These are phyloP conservation scores for Podaxis sp. DNA, from an alignment of 768 basidiomycete species.

Conservation along the genomic window DNA sequence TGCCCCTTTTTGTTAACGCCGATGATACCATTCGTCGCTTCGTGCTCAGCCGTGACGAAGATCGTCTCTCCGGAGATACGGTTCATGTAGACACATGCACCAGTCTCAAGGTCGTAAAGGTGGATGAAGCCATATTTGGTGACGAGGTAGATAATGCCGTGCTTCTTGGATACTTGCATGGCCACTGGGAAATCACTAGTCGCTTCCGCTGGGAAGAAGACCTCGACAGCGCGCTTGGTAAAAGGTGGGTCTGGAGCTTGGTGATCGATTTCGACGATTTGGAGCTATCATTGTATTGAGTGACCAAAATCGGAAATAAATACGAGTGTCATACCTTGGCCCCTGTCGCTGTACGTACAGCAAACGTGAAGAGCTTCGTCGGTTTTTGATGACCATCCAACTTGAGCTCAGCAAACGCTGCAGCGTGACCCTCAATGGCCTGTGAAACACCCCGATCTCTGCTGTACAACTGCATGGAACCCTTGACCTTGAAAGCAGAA, in stretches of 20 bases:
- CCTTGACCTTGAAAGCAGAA: slow-evolving; percentile 97
- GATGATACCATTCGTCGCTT: slow-evolving; percentile 91
- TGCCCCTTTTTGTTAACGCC: slow-evolving; percentile 99
- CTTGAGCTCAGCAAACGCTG: slow-evolving; percentile 91
- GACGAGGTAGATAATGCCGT: slow-evolving; percentile 95
- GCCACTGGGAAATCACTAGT: slow-evolving; percentile 99
- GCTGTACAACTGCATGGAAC: slow-evolving; percentile 96
- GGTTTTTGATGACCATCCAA: slow-evolving; percentile 82
- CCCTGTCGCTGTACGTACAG: slow-evolving; percentile 94
- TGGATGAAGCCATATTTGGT: slow-evolving; percentile 99
- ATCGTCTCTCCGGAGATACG: slow-evolving; percentile 99
- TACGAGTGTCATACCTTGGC: slow-evolving; percentile 72
- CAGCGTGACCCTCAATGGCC: slow-evolving; percentile 98
- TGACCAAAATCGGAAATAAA: slow-evolving; percentile 6
- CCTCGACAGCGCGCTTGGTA: slow-evolving; percentile 96
- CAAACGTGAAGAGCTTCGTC: slow-evolving; percentile 93
- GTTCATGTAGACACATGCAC: slow-evolving; percentile 99
- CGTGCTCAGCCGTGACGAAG: slow-evolving; percentile 97
- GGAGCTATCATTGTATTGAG: slow-evolving; percentile 58
- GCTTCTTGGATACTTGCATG: slow-evolving; percentile 97
- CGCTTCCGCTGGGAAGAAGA: slow-evolving; percentile 98
- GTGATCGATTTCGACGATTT: slow-evolving; percentile 98
- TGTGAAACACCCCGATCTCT: slow-evolving; percentile 91
- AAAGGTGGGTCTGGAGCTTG: slow-evolving; percentile 89
- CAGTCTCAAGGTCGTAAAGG: slow-evolving; percentile 96